Evolutionary conservation across 75 land plant genomes (phyloP), one percentile per base, ranked within the genome.

Genomic region (Selaginella moellendorffii): DNA sequence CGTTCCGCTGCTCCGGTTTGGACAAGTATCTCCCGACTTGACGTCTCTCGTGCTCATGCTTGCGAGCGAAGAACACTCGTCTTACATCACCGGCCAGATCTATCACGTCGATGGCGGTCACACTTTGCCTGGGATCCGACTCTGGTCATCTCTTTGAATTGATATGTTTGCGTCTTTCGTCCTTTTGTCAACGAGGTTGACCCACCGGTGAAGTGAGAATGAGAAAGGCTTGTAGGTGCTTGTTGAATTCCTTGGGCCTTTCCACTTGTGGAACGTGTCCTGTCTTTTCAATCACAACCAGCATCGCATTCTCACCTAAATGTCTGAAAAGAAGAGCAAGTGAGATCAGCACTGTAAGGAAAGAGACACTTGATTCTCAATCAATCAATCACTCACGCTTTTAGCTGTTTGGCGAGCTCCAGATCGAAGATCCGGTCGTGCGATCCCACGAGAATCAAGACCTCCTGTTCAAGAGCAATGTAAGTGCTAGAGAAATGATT

Each of bases 31-130:
- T 28, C 88, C 91, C 0, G 83, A 81, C n/a, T 51, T 87, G 65
- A 81, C 91, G 1, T 84, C 88, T 24, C 64, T 85, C 0, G 69
- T 84, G 20, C 75, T 77, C 22, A 71, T 79, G 24, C 59, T 87
- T 42, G 68, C 79, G n/a, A 75, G 82, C 36, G 82, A 84, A 19
- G 46, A 36, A 5, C 25, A 64, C 17, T 87, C 88, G 12, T 60
- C 65, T 22, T 84, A 87, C 52, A 69, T 84, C 2, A 69, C 91
- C 1, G 91, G 91, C 19, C 79, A 81, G 63, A 25, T 82, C 0
- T 81, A 79, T 67, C 69, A 81, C 31, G 85, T 87, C 14, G 91
- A 87, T 61, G 79, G 77, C 8, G 91, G 91, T 2, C 75, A 79
- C 26, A 71, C 80, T 20, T 31, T 87, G 1, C 80, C 87, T 10